Conservation (phyloP, 192 early-diverging fungal species). For the Entophlyctis helioformis region DNA sequence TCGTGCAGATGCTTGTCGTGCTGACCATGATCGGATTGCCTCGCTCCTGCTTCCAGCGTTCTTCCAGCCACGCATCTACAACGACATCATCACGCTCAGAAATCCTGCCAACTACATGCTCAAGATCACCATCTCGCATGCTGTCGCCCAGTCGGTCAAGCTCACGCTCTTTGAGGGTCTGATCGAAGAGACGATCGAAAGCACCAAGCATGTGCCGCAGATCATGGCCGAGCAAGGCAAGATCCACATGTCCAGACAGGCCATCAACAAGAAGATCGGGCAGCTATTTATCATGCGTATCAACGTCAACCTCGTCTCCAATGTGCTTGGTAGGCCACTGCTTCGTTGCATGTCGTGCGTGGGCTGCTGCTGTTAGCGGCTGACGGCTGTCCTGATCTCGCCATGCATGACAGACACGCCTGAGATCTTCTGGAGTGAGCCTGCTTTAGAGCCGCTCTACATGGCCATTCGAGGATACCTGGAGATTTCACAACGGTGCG, state of each 20-base stretch:
- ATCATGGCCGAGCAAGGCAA: constrained; percentile 88
- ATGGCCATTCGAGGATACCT: constrained; percentile 67
- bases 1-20: background rate
- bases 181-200: constrained; percentile 83
- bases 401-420: constrained; percentile 55
- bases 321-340: constrained; percentile 55
- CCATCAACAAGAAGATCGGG: constrained; percentile 90
- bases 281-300: constrained; percentile 69
- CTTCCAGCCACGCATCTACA: constrained; percentile 64
- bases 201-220: constrained; percentile 79
- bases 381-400: no score
- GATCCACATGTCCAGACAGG: constrained; percentile 64
- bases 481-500: constrained; percentile 38
- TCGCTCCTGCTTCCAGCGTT: constrained; percentile 12
- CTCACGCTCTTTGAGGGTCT: constrained; percentile 84
- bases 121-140: constrained; percentile 91
- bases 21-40: background rate
- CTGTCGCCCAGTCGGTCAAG: constrained; percentile 89
- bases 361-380: no score
- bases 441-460: constrained; percentile 62
- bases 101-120: constrained; percentile 59
- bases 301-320: constrained; percentile 72
- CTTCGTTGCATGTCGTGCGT: no score
- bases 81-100: constrained; percentile 77
- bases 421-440: constrained; percentile 72